Evolutionary conservation across 257 asterid genomes (phyloP).

Genomic region (Marsdenia floribunda): DNA sequence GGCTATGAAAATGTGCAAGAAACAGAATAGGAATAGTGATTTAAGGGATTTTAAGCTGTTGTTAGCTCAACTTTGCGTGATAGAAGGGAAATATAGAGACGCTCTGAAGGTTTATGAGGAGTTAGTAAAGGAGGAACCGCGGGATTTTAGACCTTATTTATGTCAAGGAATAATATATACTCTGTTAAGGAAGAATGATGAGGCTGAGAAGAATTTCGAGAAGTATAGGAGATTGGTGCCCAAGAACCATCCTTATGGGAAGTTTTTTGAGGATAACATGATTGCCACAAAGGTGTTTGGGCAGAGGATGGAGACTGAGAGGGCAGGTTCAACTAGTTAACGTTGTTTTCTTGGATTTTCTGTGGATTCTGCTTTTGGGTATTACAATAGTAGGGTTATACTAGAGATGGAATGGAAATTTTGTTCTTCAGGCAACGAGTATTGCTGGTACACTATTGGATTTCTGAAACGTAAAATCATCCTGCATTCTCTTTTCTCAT

Average conservation of each 20-base stretch:
- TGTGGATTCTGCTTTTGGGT: not conserved
- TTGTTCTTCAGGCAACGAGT: constrained; percentile 13
- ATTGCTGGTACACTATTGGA: constrained; percentile 3
- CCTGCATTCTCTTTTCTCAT: not conserved
- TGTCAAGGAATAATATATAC: constrained; percentile 89
- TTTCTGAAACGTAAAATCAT: not conserved
- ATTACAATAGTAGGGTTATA: not conserved
- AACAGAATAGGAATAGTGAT: constrained; percentile 44
- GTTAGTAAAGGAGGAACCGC: constrained; percentile 80
- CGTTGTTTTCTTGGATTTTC: not conserved
- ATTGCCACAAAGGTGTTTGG: constrained; percentile 76
- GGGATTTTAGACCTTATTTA: constrained; percentile 88
- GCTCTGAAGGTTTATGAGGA: constrained; percentile 64
- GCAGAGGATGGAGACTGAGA: constrained; percentile 57
- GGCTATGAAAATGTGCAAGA: constrained; percentile 52
- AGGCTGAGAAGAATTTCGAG: constrained; percentile 82
- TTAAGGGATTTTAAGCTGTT: constrained; percentile 77
- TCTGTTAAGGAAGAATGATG: constrained; percentile 56
- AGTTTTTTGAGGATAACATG: constrained; percentile 82
- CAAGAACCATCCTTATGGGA: constrained; percentile 73
- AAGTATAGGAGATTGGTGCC: constrained; percentile 81
- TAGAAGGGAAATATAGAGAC: constrained; percentile 54
- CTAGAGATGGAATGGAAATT: constrained; percentile 3
- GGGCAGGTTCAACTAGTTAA: constrained; percentile 33
- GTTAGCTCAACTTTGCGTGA: constrained; percentile 77